Evolutionary conservation across 768 basidiomycete genomes (phyloP).

Genomic region (Lentinus tigrinus): DNA sequence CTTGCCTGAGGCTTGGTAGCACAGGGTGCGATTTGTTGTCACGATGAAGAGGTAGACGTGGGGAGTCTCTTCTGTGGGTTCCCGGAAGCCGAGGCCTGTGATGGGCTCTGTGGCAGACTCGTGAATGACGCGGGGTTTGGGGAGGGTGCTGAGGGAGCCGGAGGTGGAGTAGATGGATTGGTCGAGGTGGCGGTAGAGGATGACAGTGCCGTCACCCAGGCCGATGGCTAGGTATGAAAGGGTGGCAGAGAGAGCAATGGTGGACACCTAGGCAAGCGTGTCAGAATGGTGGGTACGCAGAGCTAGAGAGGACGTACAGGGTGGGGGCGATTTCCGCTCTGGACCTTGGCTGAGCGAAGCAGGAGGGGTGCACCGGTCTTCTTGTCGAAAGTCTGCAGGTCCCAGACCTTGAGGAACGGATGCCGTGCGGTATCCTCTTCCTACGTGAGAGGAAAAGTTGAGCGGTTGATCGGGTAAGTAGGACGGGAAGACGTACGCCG

Average conservation of each 20-base stretch:
- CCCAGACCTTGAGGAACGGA: slow-evolving; percentile 87
- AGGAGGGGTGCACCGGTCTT: slow-evolving; percentile 60
- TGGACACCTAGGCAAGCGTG: slow-evolving; percentile 53
- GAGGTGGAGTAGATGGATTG: slow-evolving; percentile 77
- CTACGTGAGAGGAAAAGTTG: slow-evolving; percentile 38
- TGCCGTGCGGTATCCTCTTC: slow-evolving; percentile 71
- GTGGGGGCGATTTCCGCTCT: slow-evolving; percentile 74
- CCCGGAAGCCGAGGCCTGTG: slow-evolving; percentile 87
- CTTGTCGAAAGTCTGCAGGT: slow-evolving; percentile 69
- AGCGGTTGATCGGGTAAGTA: not conserved
- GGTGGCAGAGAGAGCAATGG: slow-evolving; percentile 73
- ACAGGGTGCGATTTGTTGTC: slow-evolving; percentile 81
- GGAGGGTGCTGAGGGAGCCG: slow-evolving; percentile 68
- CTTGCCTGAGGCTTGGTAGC: slow-evolving; percentile 71
- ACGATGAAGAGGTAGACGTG: slow-evolving; percentile 74
- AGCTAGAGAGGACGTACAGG: slow-evolving; percentile 39
- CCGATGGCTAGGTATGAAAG: slow-evolving; percentile 89
- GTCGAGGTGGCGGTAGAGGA: slow-evolving; percentile 88
- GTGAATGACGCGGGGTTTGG: slow-evolving; percentile 81
- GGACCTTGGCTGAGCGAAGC: slow-evolving; percentile 74
- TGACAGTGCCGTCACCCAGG: slow-evolving; percentile 91
- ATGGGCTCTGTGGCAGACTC: slow-evolving; percentile 87
- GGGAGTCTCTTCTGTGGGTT: slow-evolving; percentile 41
- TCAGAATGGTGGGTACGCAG: not conserved
- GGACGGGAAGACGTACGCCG: slow-evolving; percentile 55